Evolutionary conservation across 176 grass and related monocot genomes (phyloP).

Genomic region (Stipa capillata): DNA sequence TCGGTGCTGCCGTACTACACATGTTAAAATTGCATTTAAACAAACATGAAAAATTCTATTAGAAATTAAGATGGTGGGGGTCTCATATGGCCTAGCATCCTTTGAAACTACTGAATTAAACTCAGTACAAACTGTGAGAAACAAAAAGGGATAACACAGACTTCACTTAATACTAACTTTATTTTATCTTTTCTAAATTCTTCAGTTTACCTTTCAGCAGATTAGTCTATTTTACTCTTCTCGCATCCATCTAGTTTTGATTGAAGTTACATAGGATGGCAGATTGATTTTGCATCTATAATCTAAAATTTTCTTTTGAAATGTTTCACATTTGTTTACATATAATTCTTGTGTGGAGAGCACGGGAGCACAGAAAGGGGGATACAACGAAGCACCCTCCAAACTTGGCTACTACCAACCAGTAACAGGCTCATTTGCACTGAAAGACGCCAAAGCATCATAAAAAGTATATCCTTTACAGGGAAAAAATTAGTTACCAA

Average conservation of each 20-base stretch:
- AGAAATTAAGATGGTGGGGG: not conserved
- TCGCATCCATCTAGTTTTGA: not conserved
- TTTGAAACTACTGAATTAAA: not conserved
- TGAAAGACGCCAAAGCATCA: not conserved
- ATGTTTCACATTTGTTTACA: not conserved
- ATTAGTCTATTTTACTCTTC: not conserved
- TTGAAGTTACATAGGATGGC: not conserved
- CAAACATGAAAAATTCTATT: not conserved
- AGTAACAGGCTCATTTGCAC: not conserved
- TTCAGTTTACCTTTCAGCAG: not conserved
- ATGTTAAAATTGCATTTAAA: not conserved
- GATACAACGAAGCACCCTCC: not conserved
- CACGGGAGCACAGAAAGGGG: not conserved
- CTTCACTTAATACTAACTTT: not conserved
- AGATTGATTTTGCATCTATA: not conserved
- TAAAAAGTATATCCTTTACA: not conserved
- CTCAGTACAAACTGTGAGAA: not conserved
- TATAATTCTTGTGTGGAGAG: not conserved
- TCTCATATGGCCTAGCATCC: not conserved
- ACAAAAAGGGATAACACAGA: not conserved
- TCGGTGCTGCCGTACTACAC: not conserved
- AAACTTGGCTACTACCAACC: not conserved
- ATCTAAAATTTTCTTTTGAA: not conserved
- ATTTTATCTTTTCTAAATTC: not conserved
- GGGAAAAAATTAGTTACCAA: conserved; percentile 46